A percentile compares a stretch with the other conserved stretches of the same genome.
phyloP scores from a whole-genome alignment of 2,329 filamentous ascomycete species.

The Chalaropsis ovoidea region DNA sequence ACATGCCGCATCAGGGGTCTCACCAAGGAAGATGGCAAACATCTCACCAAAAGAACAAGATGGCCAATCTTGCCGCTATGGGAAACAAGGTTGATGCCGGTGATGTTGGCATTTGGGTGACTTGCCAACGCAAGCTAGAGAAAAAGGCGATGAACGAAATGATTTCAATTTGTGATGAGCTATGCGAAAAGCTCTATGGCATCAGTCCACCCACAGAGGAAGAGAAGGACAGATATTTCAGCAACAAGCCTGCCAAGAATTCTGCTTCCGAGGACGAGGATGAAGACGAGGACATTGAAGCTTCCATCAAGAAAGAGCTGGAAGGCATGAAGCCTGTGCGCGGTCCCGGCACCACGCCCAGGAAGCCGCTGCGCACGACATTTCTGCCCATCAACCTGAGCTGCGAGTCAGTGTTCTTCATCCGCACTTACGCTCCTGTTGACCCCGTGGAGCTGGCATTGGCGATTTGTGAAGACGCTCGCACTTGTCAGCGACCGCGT shows the following conservation, averaged over 20 bases:
- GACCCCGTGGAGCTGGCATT: constrained; percentile 46
- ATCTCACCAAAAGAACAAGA: constrained; percentile 46
- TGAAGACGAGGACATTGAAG: constrained; percentile 57
- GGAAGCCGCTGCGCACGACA: constrained; percentile 34
- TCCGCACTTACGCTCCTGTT: constrained; percentile 46
- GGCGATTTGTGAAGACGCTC: constrained; percentile 47
- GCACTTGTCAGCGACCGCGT: constrained; percentile 34
- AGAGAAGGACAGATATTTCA: constrained; percentile 28
- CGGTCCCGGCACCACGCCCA: constrained; percentile 26
- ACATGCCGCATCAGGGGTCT: constrained; percentile 16
- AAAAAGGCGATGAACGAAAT: constrained; percentile 59
- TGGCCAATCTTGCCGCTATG: constrained; percentile 35
- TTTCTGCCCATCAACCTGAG: constrained; percentile 47
- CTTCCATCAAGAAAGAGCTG: constrained; percentile 62
- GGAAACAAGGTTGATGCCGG: constrained; percentile 51
- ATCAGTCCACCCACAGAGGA: constrained; percentile 36
- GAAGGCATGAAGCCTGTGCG: constrained; percentile 45
- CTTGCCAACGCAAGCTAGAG: constrained; percentile 63
- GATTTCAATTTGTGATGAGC: constrained; percentile 54
- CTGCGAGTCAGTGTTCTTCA: constrained; percentile 55
- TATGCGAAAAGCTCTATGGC: constrained; percentile 52
- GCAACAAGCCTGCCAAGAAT: constrained; percentile 25
- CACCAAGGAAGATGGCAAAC: constrained; percentile 50
- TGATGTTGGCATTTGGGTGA: constrained; percentile 67
- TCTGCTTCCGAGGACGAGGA: constrained; percentile 32